Evolutionary conservation across 1,284 basidiomycete species (phyloP).

Genomic region (Sphagnurus paluster): DNA sequence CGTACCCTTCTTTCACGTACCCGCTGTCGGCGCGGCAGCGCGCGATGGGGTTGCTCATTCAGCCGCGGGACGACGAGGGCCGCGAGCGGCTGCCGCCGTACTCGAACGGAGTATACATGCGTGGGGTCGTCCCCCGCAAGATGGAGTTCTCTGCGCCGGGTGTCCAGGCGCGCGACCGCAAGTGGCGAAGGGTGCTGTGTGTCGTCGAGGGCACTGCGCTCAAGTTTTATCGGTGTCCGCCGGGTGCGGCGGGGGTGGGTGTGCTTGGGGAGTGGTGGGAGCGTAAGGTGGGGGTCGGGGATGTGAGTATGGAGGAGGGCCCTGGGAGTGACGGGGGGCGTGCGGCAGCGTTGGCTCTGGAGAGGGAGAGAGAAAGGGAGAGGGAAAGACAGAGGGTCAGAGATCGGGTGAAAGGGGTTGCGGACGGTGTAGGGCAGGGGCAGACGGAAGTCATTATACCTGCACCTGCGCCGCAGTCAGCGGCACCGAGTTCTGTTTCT

Average conservation of each 20-base stretch:
- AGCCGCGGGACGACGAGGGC: constrained; percentile 63
- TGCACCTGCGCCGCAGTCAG: constrained; percentile 8
- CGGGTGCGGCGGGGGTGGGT: constrained; percentile 46
- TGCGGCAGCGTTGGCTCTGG: constrained; percentile 20
- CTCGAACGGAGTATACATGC: constrained; percentile 82
- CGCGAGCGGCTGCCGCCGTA: constrained; percentile 82
- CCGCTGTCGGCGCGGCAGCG: constrained; percentile 13
- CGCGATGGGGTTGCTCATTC: constrained; percentile 19
- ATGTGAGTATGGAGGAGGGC: constrained; percentile 36
- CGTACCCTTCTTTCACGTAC: constrained; percentile 49
- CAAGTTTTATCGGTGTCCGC: constrained; percentile 75
- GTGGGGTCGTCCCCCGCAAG: constrained; percentile 87
- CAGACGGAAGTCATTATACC: constrained; percentile 12
- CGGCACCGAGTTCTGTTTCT: too few relatives aligned
- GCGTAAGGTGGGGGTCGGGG: constrained; percentile 66
- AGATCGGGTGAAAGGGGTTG: constrained; percentile 12
- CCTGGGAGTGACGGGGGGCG: constrained; percentile 22
- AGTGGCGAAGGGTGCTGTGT: constrained; percentile 89
- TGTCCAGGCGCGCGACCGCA: constrained; percentile 85
- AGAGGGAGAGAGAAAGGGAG: constrained; percentile 16
- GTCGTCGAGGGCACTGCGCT: constrained; percentile 93
- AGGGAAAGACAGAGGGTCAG: too few relatives aligned
- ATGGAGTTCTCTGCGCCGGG: constrained; percentile 91
- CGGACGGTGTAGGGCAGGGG: constrained; percentile 12
- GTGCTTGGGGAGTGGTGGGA: constrained; percentile 76